Base-by-base conservation (phyloP, 305 asterid genomes). In the Solanum hybrid region DNA sequence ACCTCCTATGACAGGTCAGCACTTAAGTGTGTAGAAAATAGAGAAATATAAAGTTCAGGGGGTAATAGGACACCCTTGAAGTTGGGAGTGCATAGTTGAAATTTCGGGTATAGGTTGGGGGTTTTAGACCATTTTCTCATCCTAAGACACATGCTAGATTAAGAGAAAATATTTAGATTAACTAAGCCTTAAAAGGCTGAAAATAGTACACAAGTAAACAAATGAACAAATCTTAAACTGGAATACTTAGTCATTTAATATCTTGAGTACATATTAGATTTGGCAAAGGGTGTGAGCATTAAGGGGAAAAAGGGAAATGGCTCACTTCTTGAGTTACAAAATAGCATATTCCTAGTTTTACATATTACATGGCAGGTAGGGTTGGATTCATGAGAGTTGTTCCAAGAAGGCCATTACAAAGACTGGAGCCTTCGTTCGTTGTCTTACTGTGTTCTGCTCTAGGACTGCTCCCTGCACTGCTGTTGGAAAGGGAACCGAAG, bases 391-490 rank as follows among this genome's bases (percentile, higher is more conserved):
- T 35, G 2, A 85, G 87, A 35, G 87, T 88, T 60, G 90, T 56
- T 76, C 78, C 86, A 22, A 88, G 75, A 42, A 88, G 75, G 78
- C 89, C 86, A 78, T 88, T 88, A 82, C 89, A 46, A 64, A 46
- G 77, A 80, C 89, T 88, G 22, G 89, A 79, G 36, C 89, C 89
- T 56, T 88, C 90, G 13, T 89, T 37, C 1, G 40, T 64, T 3
- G 64, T 85, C 88, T 56, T 64, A 32, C 89, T 90, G 85, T 91
- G 92, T 56, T 94, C 97, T 0, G 94, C 94, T 69, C 94, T 90
- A 0, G 99, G 99, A 93, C 99, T 97, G 82, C 99, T 96, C 5
- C 95, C 95, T 0, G 96, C 96, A 37, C 98, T 96, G 93, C 99
- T 94, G 90, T 96, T 97, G 0, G 98, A 97, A 11, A 93, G 92